Conservation (phyloP, 192 early-diverging fungal species). For the Mortierella hygrophila region DNA sequence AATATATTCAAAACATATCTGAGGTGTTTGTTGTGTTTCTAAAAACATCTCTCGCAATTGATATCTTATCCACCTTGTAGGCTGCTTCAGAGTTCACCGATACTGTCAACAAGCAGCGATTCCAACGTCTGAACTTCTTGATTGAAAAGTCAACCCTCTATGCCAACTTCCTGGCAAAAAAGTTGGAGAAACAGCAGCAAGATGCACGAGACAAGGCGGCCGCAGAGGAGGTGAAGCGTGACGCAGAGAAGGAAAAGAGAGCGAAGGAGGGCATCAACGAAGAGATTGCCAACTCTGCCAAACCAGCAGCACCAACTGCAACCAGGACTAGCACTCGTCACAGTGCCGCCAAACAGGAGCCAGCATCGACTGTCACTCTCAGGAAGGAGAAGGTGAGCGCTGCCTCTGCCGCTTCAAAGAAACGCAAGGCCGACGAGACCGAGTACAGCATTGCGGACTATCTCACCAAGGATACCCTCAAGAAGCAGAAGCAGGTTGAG, state of each 20-base stretch:
- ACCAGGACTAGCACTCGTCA: constrained; percentile 8
- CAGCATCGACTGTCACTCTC: not conserved
- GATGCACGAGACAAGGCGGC: constrained; percentile 69
- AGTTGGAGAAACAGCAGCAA: constrained; percentile 80
- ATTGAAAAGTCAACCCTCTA: constrained; percentile 87
- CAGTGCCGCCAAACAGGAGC: not conserved
- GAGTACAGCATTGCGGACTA: constrained; percentile 66
- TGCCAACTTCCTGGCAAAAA: constrained; percentile 79
- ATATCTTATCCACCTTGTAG: constrained; percentile 34
- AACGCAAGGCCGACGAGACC: constrained; percentile 63
- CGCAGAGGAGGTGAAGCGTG: constrained; percentile 31
- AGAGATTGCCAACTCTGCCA: constrained; percentile 13
- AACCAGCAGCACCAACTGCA: constrained; percentile 3
- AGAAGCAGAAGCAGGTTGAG: constrained; percentile 31
- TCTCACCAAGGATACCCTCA: constrained; percentile 58
- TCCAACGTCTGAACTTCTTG: constrained; percentile 83
- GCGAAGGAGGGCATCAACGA: constrained; percentile 17
- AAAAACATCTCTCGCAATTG: constrained; percentile 3
- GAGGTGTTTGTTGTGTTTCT: constrained; percentile 3
- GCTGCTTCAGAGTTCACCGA: constrained; percentile 74
- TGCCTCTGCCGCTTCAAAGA: constrained; percentile 44
- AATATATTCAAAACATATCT: not conserved
- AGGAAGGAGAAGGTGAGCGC: constrained; percentile 18
- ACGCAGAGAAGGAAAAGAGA: constrained; percentile 6
- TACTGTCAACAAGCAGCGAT: constrained; percentile 70